These are phyloP conservation scores for Botrytis byssoidea DNA, from an alignment of 2,329 filamentous ascomycete species.

Conservation along the genomic window DNA sequence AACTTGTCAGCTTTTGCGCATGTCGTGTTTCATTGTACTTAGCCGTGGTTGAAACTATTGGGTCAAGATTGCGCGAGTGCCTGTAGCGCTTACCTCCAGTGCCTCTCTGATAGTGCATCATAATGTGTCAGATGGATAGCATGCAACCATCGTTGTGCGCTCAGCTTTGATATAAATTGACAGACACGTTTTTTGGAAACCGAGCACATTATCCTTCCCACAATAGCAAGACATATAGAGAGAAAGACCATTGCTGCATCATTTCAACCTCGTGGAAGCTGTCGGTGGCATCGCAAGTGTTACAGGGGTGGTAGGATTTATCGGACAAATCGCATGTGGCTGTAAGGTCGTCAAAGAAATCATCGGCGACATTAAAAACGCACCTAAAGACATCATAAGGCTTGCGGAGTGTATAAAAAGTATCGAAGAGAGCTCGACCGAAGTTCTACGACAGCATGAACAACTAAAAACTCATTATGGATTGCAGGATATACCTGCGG, in stretches of 20 bases:
- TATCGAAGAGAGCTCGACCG: not conserved
- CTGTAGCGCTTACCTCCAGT: not conserved
- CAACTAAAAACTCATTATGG: not conserved
- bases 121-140: too few relatives aligned
- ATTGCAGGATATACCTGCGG: not conserved
- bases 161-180: not conserved
- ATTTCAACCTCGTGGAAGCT: not conserved
- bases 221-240: not conserved
- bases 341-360: not conserved
- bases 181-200: accelerated
- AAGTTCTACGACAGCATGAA: not conserved
- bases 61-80: not conserved
- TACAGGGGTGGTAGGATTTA: not conserved
- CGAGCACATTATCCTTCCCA: not conserved
- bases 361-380: not conserved
- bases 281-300: not conserved
- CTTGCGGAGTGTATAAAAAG: not conserved
- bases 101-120: too few relatives aligned
- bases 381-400: not conserved
- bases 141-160: not conserved
- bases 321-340: not conserved
- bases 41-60: not conserved
- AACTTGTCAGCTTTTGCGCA: not conserved
- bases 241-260: not conserved
- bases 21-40: not conserved